Conservation (phyloP, 163 green algal species). For the Scenedesmus sp. region DNA sequence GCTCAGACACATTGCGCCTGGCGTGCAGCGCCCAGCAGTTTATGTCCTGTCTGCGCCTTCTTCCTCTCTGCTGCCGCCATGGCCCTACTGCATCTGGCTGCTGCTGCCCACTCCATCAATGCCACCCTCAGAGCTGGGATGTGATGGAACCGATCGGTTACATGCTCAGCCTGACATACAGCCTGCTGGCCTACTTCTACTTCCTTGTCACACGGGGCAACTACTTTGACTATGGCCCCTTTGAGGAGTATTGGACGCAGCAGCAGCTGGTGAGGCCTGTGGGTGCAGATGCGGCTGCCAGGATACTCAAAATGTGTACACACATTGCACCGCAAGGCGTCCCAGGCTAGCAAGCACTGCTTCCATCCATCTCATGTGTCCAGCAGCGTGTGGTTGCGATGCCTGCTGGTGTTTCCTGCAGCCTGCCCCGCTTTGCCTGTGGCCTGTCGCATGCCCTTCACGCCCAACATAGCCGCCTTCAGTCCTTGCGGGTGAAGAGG, state of each 20-base stretch:
- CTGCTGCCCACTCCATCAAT: not conserved
- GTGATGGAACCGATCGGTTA: conserved; percentile 76
- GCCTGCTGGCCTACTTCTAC: conserved; percentile 66
- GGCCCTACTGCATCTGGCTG: not conserved
- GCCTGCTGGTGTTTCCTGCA: too few species aligned
- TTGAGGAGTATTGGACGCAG: conserved; percentile 59
- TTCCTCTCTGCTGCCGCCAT: too few species aligned
- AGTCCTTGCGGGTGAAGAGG: too few species aligned
- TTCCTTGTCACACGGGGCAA: conserved; percentile 65
- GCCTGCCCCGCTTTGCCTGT: too few species aligned
- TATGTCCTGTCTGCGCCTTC: too few species aligned
- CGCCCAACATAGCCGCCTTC: too few species aligned
- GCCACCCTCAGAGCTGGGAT: conserved; percentile 63
- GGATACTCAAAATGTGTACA: not conserved
- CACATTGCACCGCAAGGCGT: not conserved
- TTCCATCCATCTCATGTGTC: not conserved
- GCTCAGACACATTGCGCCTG: too few species aligned
- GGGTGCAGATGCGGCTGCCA: not conserved
- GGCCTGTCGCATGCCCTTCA: too few species aligned
- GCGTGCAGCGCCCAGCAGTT: too few species aligned
- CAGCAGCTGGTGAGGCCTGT: conserved; percentile 51
- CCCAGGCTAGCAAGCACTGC: not conserved
- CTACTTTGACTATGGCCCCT: conserved; percentile 61
- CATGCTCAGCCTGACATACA: conserved; percentile 67
- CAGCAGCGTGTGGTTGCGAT: not conserved